Base-by-base conservation (phyloP, 495 filamentous ascomycete genomes). In the Tirmania nivea region DNA sequence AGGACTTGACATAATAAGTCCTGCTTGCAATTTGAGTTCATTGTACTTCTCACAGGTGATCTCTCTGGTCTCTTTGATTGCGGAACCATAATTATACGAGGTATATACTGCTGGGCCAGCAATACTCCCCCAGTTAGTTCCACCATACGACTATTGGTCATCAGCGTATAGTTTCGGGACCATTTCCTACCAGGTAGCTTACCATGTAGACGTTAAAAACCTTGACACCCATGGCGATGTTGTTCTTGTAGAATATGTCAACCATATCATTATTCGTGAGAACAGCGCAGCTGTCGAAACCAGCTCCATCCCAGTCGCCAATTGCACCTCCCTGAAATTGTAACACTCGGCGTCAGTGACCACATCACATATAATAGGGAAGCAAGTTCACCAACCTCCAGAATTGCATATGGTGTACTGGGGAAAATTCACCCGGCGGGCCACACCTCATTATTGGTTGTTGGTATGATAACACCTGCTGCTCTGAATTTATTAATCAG, bases 121-220 rank as follows among this genome's bases (percentile, higher is more conserved):
- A 34, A 87, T 63, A 59, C 88, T 87, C 11, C 84, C 84, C 84
- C 83, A 89, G 64, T 89, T 90, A 1, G 82, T 84, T n/a, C 80
- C 82, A 35, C 83, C 82, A 48, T 70, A 81, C 1, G 69, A 76
- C 77, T 79, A 55, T 10, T 54, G 62, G 16, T 69, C 54, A 50
- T 69, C 70, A 35, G 64, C 63, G 48, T 54, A 51, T 17, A 25
- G 14, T 20, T 25, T 25, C 2, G 25, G 25, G 25, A 25, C 25
- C 25, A 25, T 25, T 25, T 5, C 2, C 25, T 25, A 35, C 11
- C 8, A 6, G 14, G 14, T 36, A 53, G 52, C 67, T 52, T 60
- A 76, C 77, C 81, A 86, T 86, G 62, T 86, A 84, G 16, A 82
- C 60, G 49, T 78, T 80, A 52, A 83, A 67, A 34, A 83, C 72